Conservation (phyloP, 768 basidiomycete genomes). For the Lactarius trivialis region DNA sequence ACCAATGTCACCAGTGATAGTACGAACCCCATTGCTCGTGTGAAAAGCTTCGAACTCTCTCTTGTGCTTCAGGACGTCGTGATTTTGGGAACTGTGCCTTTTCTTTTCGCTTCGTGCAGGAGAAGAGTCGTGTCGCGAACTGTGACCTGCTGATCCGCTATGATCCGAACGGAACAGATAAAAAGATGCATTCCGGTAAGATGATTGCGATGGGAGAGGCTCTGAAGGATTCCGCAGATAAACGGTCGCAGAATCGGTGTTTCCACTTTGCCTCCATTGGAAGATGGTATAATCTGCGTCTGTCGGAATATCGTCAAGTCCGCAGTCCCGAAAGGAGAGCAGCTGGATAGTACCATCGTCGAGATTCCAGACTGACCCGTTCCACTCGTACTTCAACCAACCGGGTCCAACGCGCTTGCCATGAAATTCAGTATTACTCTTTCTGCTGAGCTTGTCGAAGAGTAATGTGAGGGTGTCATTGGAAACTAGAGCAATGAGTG, state of each 20-base stretch:
- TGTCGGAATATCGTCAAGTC: slow-evolving; percentile 24
- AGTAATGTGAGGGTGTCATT: slow-evolving; percentile 60
- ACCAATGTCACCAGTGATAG: slow-evolving; percentile 85
- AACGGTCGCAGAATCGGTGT: slow-evolving; percentile 42
- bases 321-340: background rate
- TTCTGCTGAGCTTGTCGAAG: slow-evolving; percentile 66
- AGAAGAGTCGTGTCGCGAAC: slow-evolving; percentile 29
- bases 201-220: slow-evolving; percentile 53
- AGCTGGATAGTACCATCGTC: slow-evolving; percentile 61
- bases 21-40: slow-evolving; percentile 86
- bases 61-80: slow-evolving; percentile 56
- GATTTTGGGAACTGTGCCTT: slow-evolving; percentile 30
- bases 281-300: slow-evolving; percentile 90
- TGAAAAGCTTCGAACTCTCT: slow-evolving; percentile 83
- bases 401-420: slow-evolving; percentile 62
- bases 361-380: slow-evolving; percentile 72
- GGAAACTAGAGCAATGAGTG: slow-evolving; percentile 41
- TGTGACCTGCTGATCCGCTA: slow-evolving; percentile 1
- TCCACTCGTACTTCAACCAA: slow-evolving; percentile 85
- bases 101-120: slow-evolving; percentile 26
- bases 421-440: slow-evolving; percentile 50
- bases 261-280: slow-evolving; percentile 54
- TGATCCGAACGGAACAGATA: slow-evolving; percentile 50
- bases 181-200: slow-evolving; percentile 65
- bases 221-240: slow-evolving; percentile 56